Conservation (phyloP, 768 basidiomycete genomes). For the Mycena indigotica region DNA sequence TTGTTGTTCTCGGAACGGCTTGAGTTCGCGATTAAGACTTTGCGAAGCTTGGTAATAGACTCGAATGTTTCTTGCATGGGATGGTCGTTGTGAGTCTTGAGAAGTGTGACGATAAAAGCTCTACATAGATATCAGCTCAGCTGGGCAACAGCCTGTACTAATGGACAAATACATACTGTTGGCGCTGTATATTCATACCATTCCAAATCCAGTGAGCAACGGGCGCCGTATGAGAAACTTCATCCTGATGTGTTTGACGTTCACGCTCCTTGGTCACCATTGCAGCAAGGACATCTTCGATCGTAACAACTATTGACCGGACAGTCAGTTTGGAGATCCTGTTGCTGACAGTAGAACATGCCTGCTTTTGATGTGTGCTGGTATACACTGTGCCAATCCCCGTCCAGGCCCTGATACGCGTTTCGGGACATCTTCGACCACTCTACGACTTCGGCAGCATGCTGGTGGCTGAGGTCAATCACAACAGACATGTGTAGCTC, state of each 20-base stretch:
- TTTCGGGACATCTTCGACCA: constrained; percentile 4
- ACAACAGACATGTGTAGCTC: constrained; percentile 11
- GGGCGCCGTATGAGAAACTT: no score
- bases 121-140: neutral
- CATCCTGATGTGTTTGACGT: neutral
- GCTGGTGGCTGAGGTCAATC: constrained; percentile 9
- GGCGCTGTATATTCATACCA: constrained; percentile 4
- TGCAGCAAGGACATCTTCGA: constrained; percentile 1
- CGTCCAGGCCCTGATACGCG: neutral
- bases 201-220: constrained; percentile 3
- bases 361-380: constrained; percentile 7
- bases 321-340: neutral
- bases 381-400: constrained; percentile 1
- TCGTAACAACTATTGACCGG: constrained; percentile 1
- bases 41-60: constrained; percentile 1
- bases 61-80: constrained; percentile 5
- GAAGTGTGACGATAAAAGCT: neutral
- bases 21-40: neutral
- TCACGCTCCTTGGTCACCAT: constrained; percentile 1
- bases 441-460: neutral
- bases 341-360: neutral
- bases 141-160: no score
- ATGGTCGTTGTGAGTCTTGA: neutral
- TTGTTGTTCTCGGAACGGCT: constrained; percentile 6
- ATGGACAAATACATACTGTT: constrained; percentile 1